Base-by-base conservation (phyloP, 139 green algal species). In the Chlorella sp. region DNA sequence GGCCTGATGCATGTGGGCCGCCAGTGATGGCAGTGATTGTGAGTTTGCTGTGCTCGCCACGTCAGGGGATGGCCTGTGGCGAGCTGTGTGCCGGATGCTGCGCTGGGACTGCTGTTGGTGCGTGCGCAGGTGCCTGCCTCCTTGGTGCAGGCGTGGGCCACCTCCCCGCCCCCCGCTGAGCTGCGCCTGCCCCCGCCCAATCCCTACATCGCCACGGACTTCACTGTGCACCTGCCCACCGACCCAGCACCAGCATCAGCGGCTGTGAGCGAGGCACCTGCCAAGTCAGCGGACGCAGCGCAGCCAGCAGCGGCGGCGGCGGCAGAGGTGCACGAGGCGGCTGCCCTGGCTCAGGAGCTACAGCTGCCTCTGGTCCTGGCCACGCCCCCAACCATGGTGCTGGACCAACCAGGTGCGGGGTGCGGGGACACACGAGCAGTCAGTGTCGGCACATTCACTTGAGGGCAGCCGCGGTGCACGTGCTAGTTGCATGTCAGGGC, bases 171-270 rank as follows among this genome's bases (percentile, higher is more conserved):
- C 6, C 69, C 55, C 14, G 14, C 73, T 1, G 84, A 90, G 49
- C 87, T 97, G 35, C 59, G 75, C 14, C 79, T 97, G 70, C 93
- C 93, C 0, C 87, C 86, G 1, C 82, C 64, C 59, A 97, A 97
- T 74, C 73, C 86, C 42, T 97, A 91, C 82, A 86, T 97, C 51
- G 84, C 91, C n/a, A 81, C 82, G 14, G 81, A 95, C 82, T 94
- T 95, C 72, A 60, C 62, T 1, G 60, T 95, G n/a, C n/a, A n/a
- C n/a, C n/a, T 4, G 27, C 6, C n/a, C 61, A 35, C 61, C 30
- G 61, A 27, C 27, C n/a, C 61, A 23, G 30, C 10, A n/a, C n/a
- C n/a, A n/a, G n/a, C n/a, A n/a, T n/a, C n/a, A n/a, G n/a, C n/a
- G n/a, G n/a, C n/a, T n/a, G n/a, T n/a, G n/a, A n/a, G n/a, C n/a